Evolutionary conservation across 2,329 filamentous ascomycete genomes (phyloP).

Genomic region (Diplodia mutila): DNA sequence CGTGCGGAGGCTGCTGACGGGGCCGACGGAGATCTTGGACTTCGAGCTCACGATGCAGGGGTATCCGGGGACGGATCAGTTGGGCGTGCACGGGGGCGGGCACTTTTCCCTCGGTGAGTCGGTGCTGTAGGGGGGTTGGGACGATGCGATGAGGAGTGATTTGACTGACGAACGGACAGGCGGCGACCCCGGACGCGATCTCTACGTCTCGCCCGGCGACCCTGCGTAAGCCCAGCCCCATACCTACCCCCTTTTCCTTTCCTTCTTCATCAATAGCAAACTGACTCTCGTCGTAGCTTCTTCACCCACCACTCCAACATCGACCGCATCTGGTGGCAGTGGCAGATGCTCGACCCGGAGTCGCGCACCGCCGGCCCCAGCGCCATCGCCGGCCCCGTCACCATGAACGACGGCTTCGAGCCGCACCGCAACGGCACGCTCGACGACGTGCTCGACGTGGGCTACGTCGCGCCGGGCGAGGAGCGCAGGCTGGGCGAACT

Average conservation of each 20-base stretch:
- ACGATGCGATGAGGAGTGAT: too few relatives aligned
- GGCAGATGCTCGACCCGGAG: constrained; percentile 52
- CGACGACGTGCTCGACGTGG: constrained; percentile 46
- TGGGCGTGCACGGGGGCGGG: constrained; percentile 52
- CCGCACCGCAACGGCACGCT: constrained; percentile 51
- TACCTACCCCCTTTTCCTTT: too few relatives aligned
- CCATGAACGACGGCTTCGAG: constrained; percentile 50
- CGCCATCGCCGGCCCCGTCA: constrained; percentile 44
- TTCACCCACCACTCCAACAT: constrained; percentile 53
- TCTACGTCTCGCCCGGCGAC: constrained; percentile 52
- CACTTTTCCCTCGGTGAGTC: constrained; percentile 49
- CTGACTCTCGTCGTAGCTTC: constrained; percentile 22
- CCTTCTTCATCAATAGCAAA: too few relatives aligned
- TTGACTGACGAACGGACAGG: constrained; percentile 25
- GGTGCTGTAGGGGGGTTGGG: too few relatives aligned
- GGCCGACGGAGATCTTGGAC: constrained; percentile 34
- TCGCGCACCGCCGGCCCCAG: constrained; percentile 36
- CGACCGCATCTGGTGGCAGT: constrained; percentile 55
- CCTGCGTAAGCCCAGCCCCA: constrained; percentile 33
- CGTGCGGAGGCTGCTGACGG: constrained; percentile 33
- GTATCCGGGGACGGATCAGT: constrained; percentile 37
- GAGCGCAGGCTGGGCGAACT: constrained; percentile 42
- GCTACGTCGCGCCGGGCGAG: constrained; percentile 31
- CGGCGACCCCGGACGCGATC: constrained; percentile 51
- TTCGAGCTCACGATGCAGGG: constrained; percentile 47